Percentiles rank a stretch among this genome's conserved stretches.
Conservation (phyloP, 441 rosid genomes). For the Populus hybrid region DNA sequence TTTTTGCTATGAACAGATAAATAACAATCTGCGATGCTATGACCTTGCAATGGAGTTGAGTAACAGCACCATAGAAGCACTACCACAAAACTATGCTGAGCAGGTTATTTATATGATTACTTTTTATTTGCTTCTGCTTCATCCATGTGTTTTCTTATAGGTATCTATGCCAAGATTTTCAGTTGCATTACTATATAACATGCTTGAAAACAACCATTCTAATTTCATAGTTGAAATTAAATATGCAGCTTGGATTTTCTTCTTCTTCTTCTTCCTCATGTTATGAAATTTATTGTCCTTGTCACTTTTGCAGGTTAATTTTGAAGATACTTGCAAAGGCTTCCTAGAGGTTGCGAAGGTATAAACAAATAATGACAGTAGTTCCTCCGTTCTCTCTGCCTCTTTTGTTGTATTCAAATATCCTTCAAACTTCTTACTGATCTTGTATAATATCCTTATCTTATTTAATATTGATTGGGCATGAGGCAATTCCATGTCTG, state of each 20-base stretch:
- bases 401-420: neutral
- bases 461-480: neutral
- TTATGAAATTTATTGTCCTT: constrained; percentile 18
- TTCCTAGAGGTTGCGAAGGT: constrained; percentile 99
- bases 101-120: constrained; percentile 46
- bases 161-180: neutral
- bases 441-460: neutral
- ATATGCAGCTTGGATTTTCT: neutral
- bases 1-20: constrained; percentile 54
- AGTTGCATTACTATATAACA: neutral
- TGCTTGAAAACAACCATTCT: neutral
- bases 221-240: neutral
- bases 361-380: constrained; percentile 12
- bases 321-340: constrained; percentile 99
- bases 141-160: neutral
- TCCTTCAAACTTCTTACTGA: neutral
- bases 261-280: neutral
- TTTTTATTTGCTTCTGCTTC: neutral
- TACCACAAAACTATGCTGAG: constrained; percentile 92
- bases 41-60: constrained; percentile 99
- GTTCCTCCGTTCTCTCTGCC: neutral
- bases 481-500: constrained; percentile 1
- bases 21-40: constrained; percentile 97
- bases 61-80: constrained; percentile 88
- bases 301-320: constrained; percentile 65